Base-by-base conservation (phyloP, 139 green algal genomes). In the Deuterostichococcus epilithicus region DNA sequence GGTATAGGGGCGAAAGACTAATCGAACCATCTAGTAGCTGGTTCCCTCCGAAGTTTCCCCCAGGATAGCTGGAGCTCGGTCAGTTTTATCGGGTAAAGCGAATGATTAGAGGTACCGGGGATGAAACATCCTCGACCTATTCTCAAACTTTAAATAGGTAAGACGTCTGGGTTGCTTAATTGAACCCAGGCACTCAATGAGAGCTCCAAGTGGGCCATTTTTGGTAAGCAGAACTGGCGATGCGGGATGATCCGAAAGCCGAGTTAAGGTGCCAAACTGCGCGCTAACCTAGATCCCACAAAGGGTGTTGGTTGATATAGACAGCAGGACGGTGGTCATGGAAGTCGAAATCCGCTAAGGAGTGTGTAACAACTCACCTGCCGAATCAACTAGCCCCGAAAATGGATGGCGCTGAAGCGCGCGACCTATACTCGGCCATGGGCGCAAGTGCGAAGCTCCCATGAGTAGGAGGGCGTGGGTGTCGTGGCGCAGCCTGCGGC, bases 331-430 rank as follows among this genome's bases (percentile, higher is more conserved):
- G 92, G 92, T 97, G 92, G 92, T 91, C 92, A 97, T 96, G 92
- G 92, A 97, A 97, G 92, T 96, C 92, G 91, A 91, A 96, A 97
- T 91, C 91, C 92, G 92, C 92, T 97, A 96, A 96, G 90, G 92
- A 97, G 90, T 97, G 92, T 96, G 92, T 96, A 97, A 97, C 91
- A 96, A 96, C 91, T 95, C 91, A 95, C 91, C 92, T 95, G 91
- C 91, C 92, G 91, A 97, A 96, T 97, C 86, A 94, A 96, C 92
- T 94, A 94, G 90, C 91, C 91, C 91, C 89, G 91, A 97, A 97
- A 97, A 95, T 97, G 92, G 91, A 97, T 97, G 91, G 90, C 92
- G 91, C 92, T 96, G 77, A 96, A 96, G 91, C 88, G 92, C 80
- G 88, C 83, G 86, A 90, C 89, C 88, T 93, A 96, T 93, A 93